These are phyloP conservation scores for Backusella macrospora DNA, from an alignment of 192 early-diverging fungal genomes.

Conservation along the genomic window DNA sequence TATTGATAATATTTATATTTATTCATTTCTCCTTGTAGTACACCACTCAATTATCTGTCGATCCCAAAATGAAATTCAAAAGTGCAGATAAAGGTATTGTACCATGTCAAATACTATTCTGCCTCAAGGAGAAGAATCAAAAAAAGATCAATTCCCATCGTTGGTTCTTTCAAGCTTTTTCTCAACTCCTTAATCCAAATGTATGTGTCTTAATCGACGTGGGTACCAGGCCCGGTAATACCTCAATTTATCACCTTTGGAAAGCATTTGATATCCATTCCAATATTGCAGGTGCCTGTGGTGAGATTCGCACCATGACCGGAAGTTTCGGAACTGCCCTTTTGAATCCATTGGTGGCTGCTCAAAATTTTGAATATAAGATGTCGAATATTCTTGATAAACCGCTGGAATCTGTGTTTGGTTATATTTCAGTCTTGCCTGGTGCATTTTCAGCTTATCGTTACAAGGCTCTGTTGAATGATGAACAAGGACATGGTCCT, in stretches of 20 bases:
- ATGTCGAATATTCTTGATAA: conserved; percentile 72
- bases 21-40: conserved; percentile 47
- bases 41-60: conserved; percentile 62
- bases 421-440: conserved; percentile 86
- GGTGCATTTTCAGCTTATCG: conserved; percentile 88
- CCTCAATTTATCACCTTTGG: conserved; percentile 71
- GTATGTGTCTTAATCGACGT: conserved; percentile 68
- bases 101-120: conserved; percentile 77
- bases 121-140: conserved; percentile 74
- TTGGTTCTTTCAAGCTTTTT: conserved; percentile 74
- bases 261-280: conserved; percentile 63
- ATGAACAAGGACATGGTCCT: conserved; percentile 59
- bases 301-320: conserved; percentile 65
- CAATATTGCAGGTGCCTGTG: conserved; percentile 66
- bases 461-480: conserved; percentile 71
- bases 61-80: conserved; percentile 52
- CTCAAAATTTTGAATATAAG: conserved; percentile 76
- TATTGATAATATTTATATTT: background rate
- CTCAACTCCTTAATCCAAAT: conserved; percentile 58
- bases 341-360: conserved; percentile 61
- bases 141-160: conserved; percentile 67
- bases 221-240: conserved; percentile 61
- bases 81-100: conserved; percentile 48
- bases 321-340: conserved; percentile 49
- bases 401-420: conserved; percentile 80